phyloP scores from a whole-genome alignment of 2,329 filamentous ascomycete genomes.

The Colletotrichum plurivorum region DNA sequence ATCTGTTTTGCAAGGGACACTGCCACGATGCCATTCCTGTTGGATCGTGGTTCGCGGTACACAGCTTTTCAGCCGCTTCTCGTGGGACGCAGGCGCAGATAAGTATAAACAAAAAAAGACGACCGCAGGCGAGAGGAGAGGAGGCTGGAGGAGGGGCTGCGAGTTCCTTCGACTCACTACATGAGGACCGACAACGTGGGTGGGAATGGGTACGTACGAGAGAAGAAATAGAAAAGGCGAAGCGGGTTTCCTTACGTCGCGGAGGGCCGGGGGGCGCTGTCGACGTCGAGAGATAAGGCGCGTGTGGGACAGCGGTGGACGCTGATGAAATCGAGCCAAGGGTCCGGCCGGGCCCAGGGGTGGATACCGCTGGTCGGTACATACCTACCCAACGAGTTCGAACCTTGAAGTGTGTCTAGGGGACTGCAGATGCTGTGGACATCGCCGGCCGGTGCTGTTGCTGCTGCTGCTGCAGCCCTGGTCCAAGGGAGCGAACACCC shows the following conservation, averaged over 20 bases:
- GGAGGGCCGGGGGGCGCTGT: constrained; percentile 26
- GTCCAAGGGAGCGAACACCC: background rate
- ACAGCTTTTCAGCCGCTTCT: constrained; percentile 6
- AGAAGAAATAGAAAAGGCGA: constrained; percentile 35
- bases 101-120: constrained; percentile 2
- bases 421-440: background rate
- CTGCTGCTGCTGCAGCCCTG: background rate
- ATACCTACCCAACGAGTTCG: background rate
- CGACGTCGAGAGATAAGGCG: constrained; percentile 34
- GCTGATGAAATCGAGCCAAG: constrained; percentile 37
- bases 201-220: constrained; percentile 28
- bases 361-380: background rate
- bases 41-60: constrained; percentile 17
- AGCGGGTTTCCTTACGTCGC: constrained; percentile 18
- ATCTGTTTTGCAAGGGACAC: constrained; percentile 14
- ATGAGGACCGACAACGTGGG: constrained; percentile 6
- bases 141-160: background rate
- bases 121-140: background rate
- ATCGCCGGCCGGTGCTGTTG: background rate
- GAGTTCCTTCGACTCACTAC: background rate
- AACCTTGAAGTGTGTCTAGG: background rate
- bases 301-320: constrained; percentile 35
- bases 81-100: background rate
- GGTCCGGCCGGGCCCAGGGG: constrained; percentile 28
- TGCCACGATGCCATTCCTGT: constrained; percentile 35